Base-by-base conservation (phyloP, 306 rosid species). In the Castanea sativa region DNA sequence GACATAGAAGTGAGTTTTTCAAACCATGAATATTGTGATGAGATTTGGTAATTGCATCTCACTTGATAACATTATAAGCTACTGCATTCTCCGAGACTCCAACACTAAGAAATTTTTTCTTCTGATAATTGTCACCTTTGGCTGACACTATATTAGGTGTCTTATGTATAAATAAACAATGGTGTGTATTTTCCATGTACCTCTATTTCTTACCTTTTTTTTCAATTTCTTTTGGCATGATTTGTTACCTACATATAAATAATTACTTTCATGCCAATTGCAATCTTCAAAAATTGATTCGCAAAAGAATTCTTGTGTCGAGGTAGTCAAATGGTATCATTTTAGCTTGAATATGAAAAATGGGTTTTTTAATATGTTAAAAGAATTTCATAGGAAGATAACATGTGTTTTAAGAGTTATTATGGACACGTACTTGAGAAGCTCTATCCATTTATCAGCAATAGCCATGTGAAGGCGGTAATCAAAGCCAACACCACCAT, bases 361-460 rank as follows among this genome's bases (percentile, higher is more conserved):
- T 32, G 45, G 33, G 13, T 32, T n/a, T 6, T 41, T 41, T 41
- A 41, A 41, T 41, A 8, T 41, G 45, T 41, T 41, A 41, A 8
- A 41, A 41, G 45, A 41, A 41, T 41, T 70, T 20, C 23, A 27
- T 12, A 14, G n/a, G 25, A 79, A 69, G 33, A 82, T 75, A 73
- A 51, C 11, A 41, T 20, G 72, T 69, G 59, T 67, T 58, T 67
- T 49, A 16, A 73, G 27, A 72, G 70, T 74, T 74, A 56, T 68
- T 52, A 76, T 59, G 56, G 30, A 43, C 84, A 83, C 83, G 77
- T 90, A 92, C 99, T 91, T 84, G 82, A 95, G 97, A 78, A 95
- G 86, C 80, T 95, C 98, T 69, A 95, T 95, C 99, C 99, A 95
- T 87, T 95, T 95, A 89, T 95, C 99, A 30, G 99, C 97, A 84